Percentiles rank a stretch among this genome's conserved stretches.
Conservation (phyloP, 352 stramenopile species). For the Pseudoperonospora humuli region DNA sequence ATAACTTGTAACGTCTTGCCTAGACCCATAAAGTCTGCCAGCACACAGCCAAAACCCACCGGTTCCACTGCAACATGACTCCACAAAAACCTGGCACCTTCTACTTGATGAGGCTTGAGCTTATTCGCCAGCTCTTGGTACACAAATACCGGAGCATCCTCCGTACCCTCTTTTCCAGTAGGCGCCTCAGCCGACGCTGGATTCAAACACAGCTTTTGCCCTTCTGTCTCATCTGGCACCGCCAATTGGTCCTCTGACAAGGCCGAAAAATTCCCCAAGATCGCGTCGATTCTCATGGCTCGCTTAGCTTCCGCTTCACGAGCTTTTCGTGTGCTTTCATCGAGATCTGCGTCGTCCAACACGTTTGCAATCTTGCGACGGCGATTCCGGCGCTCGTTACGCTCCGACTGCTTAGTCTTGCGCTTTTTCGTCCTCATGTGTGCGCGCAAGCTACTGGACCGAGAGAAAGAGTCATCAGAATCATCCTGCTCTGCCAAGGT, state of each 20-base stretch:
- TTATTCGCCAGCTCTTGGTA: slow-evolving; percentile 52
- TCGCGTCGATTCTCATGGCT: slow-evolving; percentile 27
- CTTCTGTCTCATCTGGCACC: slow-evolving; percentile 8
- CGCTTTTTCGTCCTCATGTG: slow-evolving; percentile 21
- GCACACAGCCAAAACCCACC: slow-evolving; percentile 76
- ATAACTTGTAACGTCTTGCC: slow-evolving; percentile 88
- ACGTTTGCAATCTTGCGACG: slow-evolving; percentile 60
- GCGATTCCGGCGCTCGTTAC: slow-evolving; percentile 34
- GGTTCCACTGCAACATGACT: slow-evolving; percentile 68
- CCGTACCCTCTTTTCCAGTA: slow-evolving; percentile 32
- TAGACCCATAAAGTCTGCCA: slow-evolving; percentile 88
- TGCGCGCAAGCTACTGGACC: not conserved
- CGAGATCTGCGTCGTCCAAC: slow-evolving; percentile 60
- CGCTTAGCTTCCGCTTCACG: slow-evolving; percentile 58
- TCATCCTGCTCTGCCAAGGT: not conserved
- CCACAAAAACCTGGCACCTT: slow-evolving; percentile 76
- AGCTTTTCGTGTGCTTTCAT: slow-evolving; percentile 48
- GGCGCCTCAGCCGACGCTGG: slow-evolving; percentile 26
- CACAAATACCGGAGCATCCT: slow-evolving; percentile 55
- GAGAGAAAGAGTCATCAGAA: slow-evolving; percentile 7
- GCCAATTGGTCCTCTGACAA: slow-evolving; percentile 31
- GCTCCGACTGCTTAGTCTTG: slow-evolving; percentile 9
- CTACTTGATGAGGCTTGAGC: slow-evolving; percentile 78
- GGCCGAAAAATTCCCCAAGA: slow-evolving; percentile 27
- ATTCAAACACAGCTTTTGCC: slow-evolving; percentile 59